Base-by-base conservation (phyloP, 2,329 filamentous ascomycete genomes). In the Rhynchosporium agropyri region DNA sequence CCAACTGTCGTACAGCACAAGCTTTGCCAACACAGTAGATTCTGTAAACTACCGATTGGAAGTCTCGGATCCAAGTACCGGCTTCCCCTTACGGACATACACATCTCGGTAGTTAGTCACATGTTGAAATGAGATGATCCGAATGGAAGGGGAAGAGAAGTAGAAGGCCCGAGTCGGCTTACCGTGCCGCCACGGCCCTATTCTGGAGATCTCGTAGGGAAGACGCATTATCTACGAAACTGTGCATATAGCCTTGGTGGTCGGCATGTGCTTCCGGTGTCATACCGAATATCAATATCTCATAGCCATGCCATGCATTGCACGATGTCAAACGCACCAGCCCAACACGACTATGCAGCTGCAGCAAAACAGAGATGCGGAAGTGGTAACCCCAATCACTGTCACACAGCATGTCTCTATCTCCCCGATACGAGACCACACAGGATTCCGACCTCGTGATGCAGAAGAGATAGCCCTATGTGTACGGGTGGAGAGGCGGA, bases 1-100 rank as follows among this genome's bases (percentile, higher is more conserved):
- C 33, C 31, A 53, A 15, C n/a, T 54, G 50, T 54, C 36, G 38
- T 28, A 33, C 36, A 38, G 40, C 50, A 54, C 50, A 28, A 54
- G 45, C 20, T 6, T 45, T 45, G 5, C 15, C 43, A 45, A 20
- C 43, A 45, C 43, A 43, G 12, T 43, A 13, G 15, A 7, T 4
- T 9, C 40, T 12, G 10, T n/a, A 15, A 43, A 13, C 8, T 43
- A 43, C 33, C 33, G 33, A 36, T 1, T 36, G 33, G 33, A 36
- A 36, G 33, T 36, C 33, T 10, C 33, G 33, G 33, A 36, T 36
- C 33, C 9, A 10, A 36, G 33, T 36, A 36, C 33, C 33, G 9
- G 9, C 33, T 2, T 36, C 9, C 33, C 33, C 33, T 1, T 6
- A 36, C 33, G 33, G 33, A 36, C 33, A 36, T 5, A 10, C 9